Evolutionary conservation across 495 filamentous ascomycete species (phyloP).

Genomic region (Durotheca rogersii): DNA sequence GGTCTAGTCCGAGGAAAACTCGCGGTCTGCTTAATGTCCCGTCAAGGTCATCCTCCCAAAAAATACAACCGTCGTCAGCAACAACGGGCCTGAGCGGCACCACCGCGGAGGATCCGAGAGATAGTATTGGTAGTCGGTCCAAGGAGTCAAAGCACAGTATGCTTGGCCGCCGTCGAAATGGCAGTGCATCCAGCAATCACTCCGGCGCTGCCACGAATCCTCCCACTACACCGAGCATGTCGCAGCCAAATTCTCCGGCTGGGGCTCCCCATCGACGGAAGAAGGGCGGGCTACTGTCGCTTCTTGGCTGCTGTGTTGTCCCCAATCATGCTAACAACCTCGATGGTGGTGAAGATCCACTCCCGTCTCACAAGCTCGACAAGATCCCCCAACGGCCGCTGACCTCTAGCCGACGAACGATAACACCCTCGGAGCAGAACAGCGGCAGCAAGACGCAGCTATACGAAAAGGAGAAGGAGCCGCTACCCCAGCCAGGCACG

Average conservation of each 20-base stretch:
- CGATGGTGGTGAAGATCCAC: slow-evolving; percentile 57
- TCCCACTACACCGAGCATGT: slow-evolving; percentile 46
- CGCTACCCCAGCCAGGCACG: slow-evolving; percentile 25
- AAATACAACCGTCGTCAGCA: slow-evolving; percentile 60
- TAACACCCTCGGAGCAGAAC: slow-evolving; percentile 56
- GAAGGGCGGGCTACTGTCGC: slow-evolving; percentile 67
- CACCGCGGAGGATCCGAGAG: slow-evolving; percentile 59
- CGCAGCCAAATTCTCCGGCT: slow-evolving; percentile 49
- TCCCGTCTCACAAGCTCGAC: slow-evolving; percentile 66
- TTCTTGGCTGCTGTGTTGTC: slow-evolving; percentile 78
- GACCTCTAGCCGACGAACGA: slow-evolving; percentile 56
- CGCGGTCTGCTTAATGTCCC: slow-evolving; percentile 61
- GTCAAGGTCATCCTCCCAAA: slow-evolving; percentile 69
- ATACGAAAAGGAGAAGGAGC: slow-evolving; percentile 46
- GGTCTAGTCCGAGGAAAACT: slow-evolving; percentile 53
- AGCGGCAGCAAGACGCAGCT: slow-evolving; percentile 50
- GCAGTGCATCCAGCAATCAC: slow-evolving; percentile 60
- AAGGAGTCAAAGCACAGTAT: slow-evolving; percentile 70
- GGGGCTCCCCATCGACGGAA: slow-evolving; percentile 54
- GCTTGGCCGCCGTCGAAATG: slow-evolving; percentile 64
- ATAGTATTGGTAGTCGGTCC: slow-evolving; percentile 60
- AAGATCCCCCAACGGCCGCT: slow-evolving; percentile 54
- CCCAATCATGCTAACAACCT: slow-evolving; percentile 62
- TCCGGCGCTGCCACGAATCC: slow-evolving; percentile 49
- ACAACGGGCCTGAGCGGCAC: slow-evolving; percentile 65